Base-by-base conservation (phyloP, 2,329 filamentous ascomycete species). In the Monascus ruber region DNA sequence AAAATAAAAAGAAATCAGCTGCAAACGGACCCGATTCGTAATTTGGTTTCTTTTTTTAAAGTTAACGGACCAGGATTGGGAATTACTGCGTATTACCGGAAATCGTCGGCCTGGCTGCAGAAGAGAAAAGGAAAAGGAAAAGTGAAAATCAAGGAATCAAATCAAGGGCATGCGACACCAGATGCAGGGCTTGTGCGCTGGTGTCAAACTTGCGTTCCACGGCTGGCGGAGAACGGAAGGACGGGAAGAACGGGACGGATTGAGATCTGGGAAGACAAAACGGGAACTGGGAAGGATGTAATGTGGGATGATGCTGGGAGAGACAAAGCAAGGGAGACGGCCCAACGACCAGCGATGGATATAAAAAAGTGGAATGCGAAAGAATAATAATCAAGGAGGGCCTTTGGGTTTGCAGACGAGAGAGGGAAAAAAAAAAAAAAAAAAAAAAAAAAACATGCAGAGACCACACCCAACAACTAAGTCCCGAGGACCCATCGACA, bases 401-500 rank as follows among this genome's bases (percentile, higher is more conserved):
- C n/a, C n/a, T n/a, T n/a, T n/a, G n/a, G n/a, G n/a, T n/a, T n/a
- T n/a, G n/a, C n/a, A n/a, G n/a, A n/a, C n/a, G n/a, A n/a, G n/a
- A n/a, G 41, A 40, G 42, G 39, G 44, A 41, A 35, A 35, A 47
- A 43, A 28, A 42, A 41, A 17, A 43, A 47, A 25, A 31, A 39
- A 17, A 40, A 43, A 36, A 35, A 24, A 38, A 34, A 24, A 43
- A 28, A 31, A 26, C n/a, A n/a, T n/a, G n/a, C n/a, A 41, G 27
- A 35, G 38, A 42, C 40, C 36, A 41, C 11, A 40, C 34, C 45
- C 43, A 45, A 44, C 45, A 39, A 53, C 51, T 52, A 55, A 55
- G 46, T 47, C 10, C 28, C 28, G 28, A 29, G 28, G 53, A 58
- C 57, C 58, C 58, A 53, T 59, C 49, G 56, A 54, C 51, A 53